phyloP scores from a whole-genome alignment of 2,329 filamentous ascomycete species.

The Fusarium buharicum region DNA sequence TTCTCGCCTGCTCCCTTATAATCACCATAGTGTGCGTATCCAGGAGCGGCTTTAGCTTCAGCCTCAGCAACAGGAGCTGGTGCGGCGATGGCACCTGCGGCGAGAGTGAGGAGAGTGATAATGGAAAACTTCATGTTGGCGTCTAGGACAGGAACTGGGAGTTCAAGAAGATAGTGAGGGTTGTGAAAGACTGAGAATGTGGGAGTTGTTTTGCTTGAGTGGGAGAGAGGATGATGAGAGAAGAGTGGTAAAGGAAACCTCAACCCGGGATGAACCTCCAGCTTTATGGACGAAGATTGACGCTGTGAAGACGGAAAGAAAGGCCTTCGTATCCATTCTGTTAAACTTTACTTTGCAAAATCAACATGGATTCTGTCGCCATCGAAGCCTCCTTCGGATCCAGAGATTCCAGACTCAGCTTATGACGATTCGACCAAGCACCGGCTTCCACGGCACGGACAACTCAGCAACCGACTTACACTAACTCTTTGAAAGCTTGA shows the following conservation, averaged over 20 bases:
- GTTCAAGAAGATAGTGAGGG: not conserved
- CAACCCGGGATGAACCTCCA: slow-evolving; percentile 1
- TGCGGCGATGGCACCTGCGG: slow-evolving; percentile 42
- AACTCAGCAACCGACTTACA: not conserved
- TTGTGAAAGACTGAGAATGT: not conserved
- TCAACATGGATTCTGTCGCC: not conserved
- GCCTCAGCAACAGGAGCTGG: slow-evolving; percentile 40
- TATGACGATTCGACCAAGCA: slow-evolving; percentile 4
- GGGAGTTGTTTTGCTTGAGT: not conserved
- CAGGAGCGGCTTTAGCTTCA: slow-evolving; percentile 19
- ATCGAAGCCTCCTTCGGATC: not conserved
- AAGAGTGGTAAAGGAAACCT: slow-evolving; percentile 5
- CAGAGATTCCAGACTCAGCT: not conserved
- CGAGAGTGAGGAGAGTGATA: slow-evolving; percentile 41
- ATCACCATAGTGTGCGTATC: not conserved
- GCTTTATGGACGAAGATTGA: slow-evolving; percentile 30
- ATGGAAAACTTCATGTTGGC: slow-evolving; percentile 48
- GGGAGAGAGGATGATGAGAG: slow-evolving; percentile 5
- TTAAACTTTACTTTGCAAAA: slow-evolving; percentile 7
- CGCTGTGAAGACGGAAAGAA: not conserved
- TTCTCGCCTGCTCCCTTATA: slow-evolving; percentile 4
- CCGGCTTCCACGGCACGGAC: slow-evolving; percentile 12
- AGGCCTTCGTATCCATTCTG: slow-evolving; percentile 1
- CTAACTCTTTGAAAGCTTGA: slow-evolving; percentile 10
- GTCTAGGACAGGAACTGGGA: not conserved